These are phyloP conservation scores for Fraxinus xanthoxyloides DNA, from an alignment of 305 asterid genomes.

Conservation along the genomic window DNA sequence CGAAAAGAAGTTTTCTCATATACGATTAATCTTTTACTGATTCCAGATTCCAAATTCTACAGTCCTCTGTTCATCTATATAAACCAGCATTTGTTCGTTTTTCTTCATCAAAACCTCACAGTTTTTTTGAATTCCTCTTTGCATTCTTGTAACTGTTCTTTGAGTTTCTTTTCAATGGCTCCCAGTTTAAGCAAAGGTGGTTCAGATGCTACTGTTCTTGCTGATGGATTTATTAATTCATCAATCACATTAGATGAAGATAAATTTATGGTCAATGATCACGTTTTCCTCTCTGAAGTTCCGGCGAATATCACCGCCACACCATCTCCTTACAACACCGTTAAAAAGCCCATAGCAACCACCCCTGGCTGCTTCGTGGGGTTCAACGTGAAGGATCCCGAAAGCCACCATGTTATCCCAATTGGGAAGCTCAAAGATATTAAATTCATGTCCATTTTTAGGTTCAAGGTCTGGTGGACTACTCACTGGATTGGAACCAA, in stretches of 20 bases:
- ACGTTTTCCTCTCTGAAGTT: constrained; percentile 61
- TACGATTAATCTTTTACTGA: not conserved
- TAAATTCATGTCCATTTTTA: constrained; percentile 79
- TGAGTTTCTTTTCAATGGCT: constrained; percentile 45
- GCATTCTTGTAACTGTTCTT: not conserved
- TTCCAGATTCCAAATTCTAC: constrained; percentile 22
- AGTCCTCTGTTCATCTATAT: constrained; percentile 27
- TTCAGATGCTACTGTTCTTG: constrained; percentile 36
- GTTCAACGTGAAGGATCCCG: constrained; percentile 48
- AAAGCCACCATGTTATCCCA: constrained; percentile 69
- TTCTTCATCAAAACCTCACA: constrained; percentile 19
- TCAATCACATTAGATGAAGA: constrained; percentile 46
- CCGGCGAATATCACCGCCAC: constrained; percentile 61
- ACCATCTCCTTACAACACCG: constrained; percentile 50
- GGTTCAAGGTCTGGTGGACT: constrained; percentile 99
- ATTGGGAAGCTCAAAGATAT: constrained; percentile 72
- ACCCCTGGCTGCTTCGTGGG: constrained; percentile 86
- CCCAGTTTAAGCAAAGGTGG: constrained; percentile 54
- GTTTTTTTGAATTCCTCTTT: not conserved
- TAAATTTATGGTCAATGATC: constrained; percentile 57
- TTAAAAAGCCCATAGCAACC: constrained; percentile 31
- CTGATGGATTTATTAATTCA: constrained; percentile 42
- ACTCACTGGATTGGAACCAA: constrained; percentile 81
- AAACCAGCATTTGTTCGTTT: constrained; percentile 11
- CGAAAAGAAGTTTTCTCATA: not conserved